phyloP scores from a whole-genome alignment of 2,329 filamentous ascomycete species.

The Sarocladium brachiariae region DNA sequence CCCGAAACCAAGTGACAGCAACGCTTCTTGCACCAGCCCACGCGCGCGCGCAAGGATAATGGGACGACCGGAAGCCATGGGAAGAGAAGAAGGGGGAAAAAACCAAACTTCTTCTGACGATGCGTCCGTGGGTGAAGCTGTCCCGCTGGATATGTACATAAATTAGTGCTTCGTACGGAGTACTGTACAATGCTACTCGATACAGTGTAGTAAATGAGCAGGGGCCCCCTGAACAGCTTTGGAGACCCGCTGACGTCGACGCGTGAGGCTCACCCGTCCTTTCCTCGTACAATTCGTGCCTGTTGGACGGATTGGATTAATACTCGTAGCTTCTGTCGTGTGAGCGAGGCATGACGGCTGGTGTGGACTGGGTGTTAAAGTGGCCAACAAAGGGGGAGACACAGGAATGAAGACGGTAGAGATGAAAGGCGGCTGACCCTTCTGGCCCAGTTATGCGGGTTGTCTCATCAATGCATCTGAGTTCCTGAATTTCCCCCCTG shows the following conservation, averaged over 20 bases:
- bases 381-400: not conserved
- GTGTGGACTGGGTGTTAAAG: not conserved
- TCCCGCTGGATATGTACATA: not conserved
- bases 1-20: too few species aligned
- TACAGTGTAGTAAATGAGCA: too few species aligned
- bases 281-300: too few species aligned
- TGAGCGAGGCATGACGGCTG: not conserved
- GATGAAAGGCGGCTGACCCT: too few species aligned
- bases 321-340: not conserved
- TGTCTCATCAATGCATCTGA: constrained; percentile 1
- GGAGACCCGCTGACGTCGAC: constrained; percentile 1
- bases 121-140: not conserved
- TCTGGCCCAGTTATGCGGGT: too few species aligned
- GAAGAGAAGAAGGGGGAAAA: too few species aligned
- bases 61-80: not conserved
- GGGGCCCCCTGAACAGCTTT: not conserved
- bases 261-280: not conserved
- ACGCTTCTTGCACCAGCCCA: too few species aligned
- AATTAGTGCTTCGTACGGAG: too few species aligned
- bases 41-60: too few species aligned
- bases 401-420: too few species aligned
- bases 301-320: too few species aligned
- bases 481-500: not conserved
- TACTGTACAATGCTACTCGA: too few species aligned
- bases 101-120: not conserved